These are phyloP conservation scores for Scleroderma citrinum DNA, from an alignment of 768 basidiomycete species.

Conservation along the genomic window DNA sequence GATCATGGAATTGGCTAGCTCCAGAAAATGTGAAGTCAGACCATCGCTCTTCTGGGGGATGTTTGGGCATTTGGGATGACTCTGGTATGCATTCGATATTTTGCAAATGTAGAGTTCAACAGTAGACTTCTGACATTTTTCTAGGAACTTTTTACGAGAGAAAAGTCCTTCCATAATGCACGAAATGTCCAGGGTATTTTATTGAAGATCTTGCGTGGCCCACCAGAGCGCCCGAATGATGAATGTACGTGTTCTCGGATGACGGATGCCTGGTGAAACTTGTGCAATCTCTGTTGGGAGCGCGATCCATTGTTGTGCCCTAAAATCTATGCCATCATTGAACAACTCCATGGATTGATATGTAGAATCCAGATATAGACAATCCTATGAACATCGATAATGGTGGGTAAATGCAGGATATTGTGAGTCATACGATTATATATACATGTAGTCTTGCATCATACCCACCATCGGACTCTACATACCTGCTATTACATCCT, in stretches of 20 bases:
- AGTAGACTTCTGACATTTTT: background rate
- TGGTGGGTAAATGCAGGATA: no score
- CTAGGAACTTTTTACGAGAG: background rate
- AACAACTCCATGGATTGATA: background rate
- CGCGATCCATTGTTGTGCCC: background rate
- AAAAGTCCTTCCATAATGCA: background rate
- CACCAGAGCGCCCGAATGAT: background rate
- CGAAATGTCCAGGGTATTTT: background rate
- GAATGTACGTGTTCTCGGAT: background rate
- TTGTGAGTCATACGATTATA: no score
- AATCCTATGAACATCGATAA: no score
- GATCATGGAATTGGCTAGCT: background rate
- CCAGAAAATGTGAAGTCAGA: background rate
- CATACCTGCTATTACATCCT: no score
- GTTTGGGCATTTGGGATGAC: background rate
- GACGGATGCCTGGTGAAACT: background rate
- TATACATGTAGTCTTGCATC: no score
- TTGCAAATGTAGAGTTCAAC: background rate
- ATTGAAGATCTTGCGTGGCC: background rate
- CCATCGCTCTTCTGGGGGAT: background rate
- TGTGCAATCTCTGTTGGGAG: background rate
- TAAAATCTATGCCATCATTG: background rate
- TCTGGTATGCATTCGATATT: background rate
- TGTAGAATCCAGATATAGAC: no score
- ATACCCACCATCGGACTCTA: no score